Percentiles rank a stretch among this genome's conserved stretches.
phyloP scores from a whole-genome alignment of 805 yeast species.

The Cyberlindnera bimundalis region DNA sequence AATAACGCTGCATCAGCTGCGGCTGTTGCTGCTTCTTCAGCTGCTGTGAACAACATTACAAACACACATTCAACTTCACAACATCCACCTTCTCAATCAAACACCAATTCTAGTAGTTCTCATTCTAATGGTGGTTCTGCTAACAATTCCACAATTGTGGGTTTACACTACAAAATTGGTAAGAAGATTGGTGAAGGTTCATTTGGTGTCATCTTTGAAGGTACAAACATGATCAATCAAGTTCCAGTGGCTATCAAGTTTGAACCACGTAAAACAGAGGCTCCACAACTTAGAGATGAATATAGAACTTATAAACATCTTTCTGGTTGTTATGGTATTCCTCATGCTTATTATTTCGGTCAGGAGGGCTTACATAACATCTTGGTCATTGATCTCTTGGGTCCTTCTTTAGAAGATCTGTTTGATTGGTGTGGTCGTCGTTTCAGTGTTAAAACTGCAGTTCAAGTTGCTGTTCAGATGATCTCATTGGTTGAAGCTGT shows the following conservation, averaged over 20 bases:
- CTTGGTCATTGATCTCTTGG: constrained; percentile 69
- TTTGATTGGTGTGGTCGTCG: constrained; percentile 86
- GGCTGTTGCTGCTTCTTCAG: constrained; percentile 29
- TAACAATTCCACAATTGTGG: constrained; percentile 35
- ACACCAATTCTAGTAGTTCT: constrained; percentile 7
- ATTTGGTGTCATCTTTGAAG: constrained; percentile 82
- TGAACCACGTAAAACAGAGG: constrained; percentile 77
- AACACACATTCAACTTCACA: constrained; percentile 16
- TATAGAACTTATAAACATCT: constrained; percentile 73
- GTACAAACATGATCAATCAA: constrained; percentile 65
- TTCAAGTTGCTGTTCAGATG: constrained; percentile 76
- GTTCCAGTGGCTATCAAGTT: constrained; percentile 70
- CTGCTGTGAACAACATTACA: constrained; percentile 28
- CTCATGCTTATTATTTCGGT: constrained; percentile 81
- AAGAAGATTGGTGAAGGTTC: constrained; percentile 87
- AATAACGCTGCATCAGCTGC: constrained; percentile 25
- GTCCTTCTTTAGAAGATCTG: constrained; percentile 79
- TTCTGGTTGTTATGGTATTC: constrained; percentile 67
- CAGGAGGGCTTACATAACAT: constrained; percentile 83
- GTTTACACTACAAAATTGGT: constrained; percentile 70
- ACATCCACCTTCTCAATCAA: constrained; percentile 8
- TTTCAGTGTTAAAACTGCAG: constrained; percentile 68
- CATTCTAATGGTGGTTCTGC: constrained; percentile 12
- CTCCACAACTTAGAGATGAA: constrained; percentile 81
- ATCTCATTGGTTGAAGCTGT: constrained; percentile 66